Base-by-base conservation (phyloP, 2,329 filamentous ascomycete genomes). In the Diaporthe aspalathi region DNA sequence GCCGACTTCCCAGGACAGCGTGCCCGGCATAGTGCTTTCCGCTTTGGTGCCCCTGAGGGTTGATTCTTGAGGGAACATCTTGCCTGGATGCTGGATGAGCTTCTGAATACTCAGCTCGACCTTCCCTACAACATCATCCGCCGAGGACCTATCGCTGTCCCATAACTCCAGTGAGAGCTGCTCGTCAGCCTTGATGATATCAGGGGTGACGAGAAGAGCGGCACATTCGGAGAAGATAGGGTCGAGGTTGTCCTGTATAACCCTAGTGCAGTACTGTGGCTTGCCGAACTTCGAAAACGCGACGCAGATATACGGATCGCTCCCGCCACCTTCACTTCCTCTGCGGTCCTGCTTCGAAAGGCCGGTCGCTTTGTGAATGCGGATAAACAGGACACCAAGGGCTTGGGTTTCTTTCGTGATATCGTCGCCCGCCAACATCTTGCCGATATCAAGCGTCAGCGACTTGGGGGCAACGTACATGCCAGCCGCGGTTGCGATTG, bases 251-350 rank as follows among this genome's bases (percentile, higher is more conserved):
- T 98, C 95, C 67, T 95, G 94, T 74, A 98, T 98, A 66, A 98
- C 95, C 60, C 96, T 91, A 1, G 96, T 98, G 81, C 95, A 98
- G 82, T 97, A 98, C 89, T 97, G 97, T 1, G 95, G 95, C 83
- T 99, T 99, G 70, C 93, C 93, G 76, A 98, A 98, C 81, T 98
- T 98, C 77, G 94, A 97, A 85, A 97, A 98, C 50, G 93, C 92
- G 45, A 98, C 87, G 40, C 95, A 98, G 79, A 98, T 97, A 80
- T 98, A 98, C 0, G 95, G 94, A 76, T 99, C 96, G 65, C 93
- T 97, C 54, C 95, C 95, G 43, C 96, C 95, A 22, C 94, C 93
- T 67, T 92, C 88, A 77, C 91, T 95, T 50, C 94, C 95, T 71
- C 93, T 91, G 60, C 84, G 83, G 79, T 99, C 96, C 79, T 98